These are phyloP conservation scores for Glomus cerebriforme DNA, from an alignment of 192 early-diverging fungal species.

Conservation along the genomic window DNA sequence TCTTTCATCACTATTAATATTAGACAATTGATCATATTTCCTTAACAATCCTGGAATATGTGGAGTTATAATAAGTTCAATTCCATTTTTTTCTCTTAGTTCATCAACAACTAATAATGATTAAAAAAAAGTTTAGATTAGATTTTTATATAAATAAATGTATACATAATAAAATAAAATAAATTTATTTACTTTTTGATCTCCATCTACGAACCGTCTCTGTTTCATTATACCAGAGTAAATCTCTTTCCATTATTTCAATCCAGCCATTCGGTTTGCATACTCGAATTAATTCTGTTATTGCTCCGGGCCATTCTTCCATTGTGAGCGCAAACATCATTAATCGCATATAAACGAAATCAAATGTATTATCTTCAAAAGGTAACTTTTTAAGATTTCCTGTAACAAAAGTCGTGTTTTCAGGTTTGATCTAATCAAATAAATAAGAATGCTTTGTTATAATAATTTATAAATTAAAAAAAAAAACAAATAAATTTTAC, in stretches of 20 bases:
- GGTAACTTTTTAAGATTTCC: constrained; percentile 33
- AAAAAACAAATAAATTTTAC: too few species aligned
- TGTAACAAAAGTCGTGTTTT: constrained; percentile 35
- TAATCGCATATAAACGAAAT: constrained; percentile 41
- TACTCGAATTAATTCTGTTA: constrained; percentile 30
- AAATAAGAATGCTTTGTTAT: too few species aligned
- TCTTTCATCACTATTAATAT: not conserved
- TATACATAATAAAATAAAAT: not conserved
- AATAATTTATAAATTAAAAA: too few species aligned
- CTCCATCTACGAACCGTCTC: not conserved
- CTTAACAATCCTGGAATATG: not conserved
- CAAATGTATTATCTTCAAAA: constrained; percentile 37
- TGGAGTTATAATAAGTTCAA: constrained; percentile 11
- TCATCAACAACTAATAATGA: constrained; percentile 10
- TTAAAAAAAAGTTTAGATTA: not conserved
- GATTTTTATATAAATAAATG: not conserved
- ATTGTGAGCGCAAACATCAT: constrained; percentile 29
- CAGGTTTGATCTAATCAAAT: constrained; percentile 36
- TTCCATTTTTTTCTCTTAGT: not conserved
- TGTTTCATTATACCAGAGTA: not conserved
- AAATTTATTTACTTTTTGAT: not conserved
- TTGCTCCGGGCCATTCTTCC: constrained; percentile 15
- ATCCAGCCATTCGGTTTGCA: constrained; percentile 46
- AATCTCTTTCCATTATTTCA: constrained; percentile 39
- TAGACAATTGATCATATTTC: not conserved